Evolutionary conservation across 345 rosid species (phyloP), one percentile per base, ranked within the genome.

Genomic region (Brassica rapa): DNA sequence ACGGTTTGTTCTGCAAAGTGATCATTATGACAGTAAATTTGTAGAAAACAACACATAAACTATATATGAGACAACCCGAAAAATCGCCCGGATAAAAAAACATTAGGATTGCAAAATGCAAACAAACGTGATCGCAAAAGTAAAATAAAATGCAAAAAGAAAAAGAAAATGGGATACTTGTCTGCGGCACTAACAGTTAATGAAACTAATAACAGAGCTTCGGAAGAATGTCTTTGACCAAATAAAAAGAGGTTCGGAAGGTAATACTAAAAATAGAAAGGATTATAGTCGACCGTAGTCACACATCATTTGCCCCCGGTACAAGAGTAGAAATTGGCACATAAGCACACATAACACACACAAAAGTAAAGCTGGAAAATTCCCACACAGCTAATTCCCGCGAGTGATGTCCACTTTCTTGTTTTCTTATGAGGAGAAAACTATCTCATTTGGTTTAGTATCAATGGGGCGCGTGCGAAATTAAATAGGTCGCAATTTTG

Each of bases 321-420:
- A 15, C 15, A 24, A 29, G 27, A 59, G 35, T 63, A 16, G 73
- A 66, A 56, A 57, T 27, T 67, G 30, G 24, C 35, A 9, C 37
- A 59, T 12, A 6, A 30, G 33, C 29, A 68, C 80, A 68, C 73
- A 16, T 25, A 8, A 8, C 46, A 66, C 10, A 56, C 43, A 49
- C 5, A 32, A 66, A 25, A 41, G 16, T 39, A 35, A 61, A 72
- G 19, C 65, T 53, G 14, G 4, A 24, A 33, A 25, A 10, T 43
- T 35, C 15, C 62, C 64, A 61, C 46, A 59, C 61, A 27, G 19
- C 37, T 5, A 49, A n/a, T n/a, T n/a, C 19, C 5, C 15, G 4
- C n/a, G 70, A 62, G 64, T 77, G 74, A 70, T 11, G 23, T 70
- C 9, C 74, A 77, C 75, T 19, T 29, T n/a, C 70, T 69, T 68